Base-by-base conservation (phyloP, 257 asterid species). In the Euphrasia confusa region DNA sequence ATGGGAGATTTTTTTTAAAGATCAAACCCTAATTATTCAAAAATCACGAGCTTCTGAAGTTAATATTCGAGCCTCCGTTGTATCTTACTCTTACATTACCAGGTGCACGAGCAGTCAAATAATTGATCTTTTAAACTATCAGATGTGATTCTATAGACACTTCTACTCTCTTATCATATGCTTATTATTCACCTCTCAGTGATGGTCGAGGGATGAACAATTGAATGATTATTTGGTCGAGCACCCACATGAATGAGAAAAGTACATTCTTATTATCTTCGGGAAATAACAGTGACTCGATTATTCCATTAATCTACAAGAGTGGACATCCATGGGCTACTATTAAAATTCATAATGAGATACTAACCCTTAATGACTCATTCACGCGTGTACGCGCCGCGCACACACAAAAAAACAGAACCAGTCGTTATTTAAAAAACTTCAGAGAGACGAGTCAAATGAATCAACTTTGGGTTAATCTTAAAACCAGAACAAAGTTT, bases 191-290 rank as follows among this genome's bases (percentile, higher is more conserved):
- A 33, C 45, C 11, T 39, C 26, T n/a, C 21, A 8, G 45, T 44
- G 67, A 65, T 10, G 47, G 30, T 37, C 49, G n/a, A 32, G 7
- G 42, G 56, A 58, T 18, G 54, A 56, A 62, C 28, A 49, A 32
- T 10, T 53, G 64, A 50, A 56, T 27, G 24, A 54, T 18, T 44
- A 61, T 10, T 32, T 15, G 44, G 48, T 49, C 10, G 30, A 55
- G n/a, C 42, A 66, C 27, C 54, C 32, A 33, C 50, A 30, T 58
- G 58, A 57, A 49, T 56, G 61, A 32, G 70, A 24, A 70, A 24
- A 45, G 14, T 45, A n/a, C 54, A 32, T 13, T 60, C n/a, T 32
- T 28, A 45, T 37, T 35, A 17, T 18, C 49, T 53, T 26, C 64
- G 18, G 24, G 27, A 63, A 10, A 44, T 40, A 57, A 47, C 24